phyloP scores from a whole-genome alignment of 2,329 filamentous ascomycete species.

The Byssothecium circinans region DNA sequence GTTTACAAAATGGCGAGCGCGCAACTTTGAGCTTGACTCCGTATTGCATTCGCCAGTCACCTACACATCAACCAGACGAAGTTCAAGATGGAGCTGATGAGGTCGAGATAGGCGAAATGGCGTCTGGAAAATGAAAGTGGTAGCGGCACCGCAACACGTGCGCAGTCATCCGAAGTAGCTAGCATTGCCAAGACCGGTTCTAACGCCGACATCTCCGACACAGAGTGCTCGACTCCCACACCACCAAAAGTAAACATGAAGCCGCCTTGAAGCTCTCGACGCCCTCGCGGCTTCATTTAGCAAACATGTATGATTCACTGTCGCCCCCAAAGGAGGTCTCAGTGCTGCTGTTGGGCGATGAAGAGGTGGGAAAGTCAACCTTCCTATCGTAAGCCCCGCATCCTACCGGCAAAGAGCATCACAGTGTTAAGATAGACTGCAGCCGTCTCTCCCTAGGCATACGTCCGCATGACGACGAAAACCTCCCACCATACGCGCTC shows the following conservation, averaged over 20 bases:
- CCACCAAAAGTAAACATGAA: constrained; percentile 23
- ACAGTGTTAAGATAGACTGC: background rate
- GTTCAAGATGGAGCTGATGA: too few species aligned
- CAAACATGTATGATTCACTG: constrained; percentile 18
- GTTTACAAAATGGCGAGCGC: too few species aligned
- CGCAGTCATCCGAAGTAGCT: background rate
- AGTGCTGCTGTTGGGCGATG: constrained; percentile 61
- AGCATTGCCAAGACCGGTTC: background rate
- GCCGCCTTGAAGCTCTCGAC: constrained; percentile 10
- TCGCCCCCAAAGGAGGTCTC: constrained; percentile 45
- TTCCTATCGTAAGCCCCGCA: constrained; percentile 59
- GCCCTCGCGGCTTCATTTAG: background rate
- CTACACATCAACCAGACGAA: too few species aligned
- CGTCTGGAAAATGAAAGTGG: background rate
- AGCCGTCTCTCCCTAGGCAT: constrained; percentile 39
- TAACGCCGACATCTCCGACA: constrained; percentile 1
- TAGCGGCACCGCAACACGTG: too few species aligned
- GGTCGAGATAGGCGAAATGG: too few species aligned
- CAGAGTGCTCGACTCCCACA: background rate
- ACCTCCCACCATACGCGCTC: constrained; percentile 40
- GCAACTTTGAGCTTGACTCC: too few species aligned
- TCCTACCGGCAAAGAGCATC: constrained; percentile 9
- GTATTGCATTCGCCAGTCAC: too few species aligned
- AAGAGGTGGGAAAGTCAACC: constrained; percentile 63
- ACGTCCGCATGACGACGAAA: constrained; percentile 22